Base-by-base conservation (phyloP, 2,329 filamentous ascomycete species). In the Paecilomyces sp. region DNA sequence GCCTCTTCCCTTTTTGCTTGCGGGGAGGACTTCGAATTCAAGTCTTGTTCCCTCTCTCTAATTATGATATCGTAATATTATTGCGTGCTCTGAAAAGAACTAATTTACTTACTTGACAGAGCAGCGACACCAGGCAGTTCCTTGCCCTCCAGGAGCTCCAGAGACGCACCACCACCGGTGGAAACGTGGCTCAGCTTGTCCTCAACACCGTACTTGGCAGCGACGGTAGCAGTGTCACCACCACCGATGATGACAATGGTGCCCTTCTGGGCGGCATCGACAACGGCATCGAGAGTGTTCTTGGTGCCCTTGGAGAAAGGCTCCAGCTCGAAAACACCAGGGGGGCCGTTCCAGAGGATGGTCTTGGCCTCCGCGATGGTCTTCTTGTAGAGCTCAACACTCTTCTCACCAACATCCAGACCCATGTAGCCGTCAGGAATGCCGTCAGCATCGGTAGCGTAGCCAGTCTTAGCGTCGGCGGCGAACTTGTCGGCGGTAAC, bases 361-460 rank as follows among this genome's bases (percentile, higher is more conserved):
- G 94, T 99, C 85, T 97, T 87, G 66, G 93, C 86, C 71, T 93
- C 87, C 66, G 83, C 83, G 68, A 99, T 97, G 67, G 92, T 87
- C 74, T 88, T 81, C 83, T 93, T 87, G 87, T 90, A 97, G 60
- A 95, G 85, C 81, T 92, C 85, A 71, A 95, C 83, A 67, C 88
- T 92, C 87, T 97, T 88, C 65, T 88, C 84, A 61, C 94, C 94
- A 74, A 91, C 94, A 81, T 99, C 94, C 55, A 99, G 88, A 74
- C 94, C 94, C 91, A 96, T 92, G 91, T 90, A 97, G 76, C 92
- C 94, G 71, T 97, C 92, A 63, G 92, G 92, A 68, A 99, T 97
- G 65, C 94, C 94, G 28, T 90, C 83, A 70, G 85, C 83, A 75
- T 97, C 94, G 52, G 90, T 92, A 65, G 93, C 93, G 63, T 86